phyloP scores from a whole-genome alignment of 2,329 filamentous ascomycete genomes.

The Claviceps purpurea region DNA sequence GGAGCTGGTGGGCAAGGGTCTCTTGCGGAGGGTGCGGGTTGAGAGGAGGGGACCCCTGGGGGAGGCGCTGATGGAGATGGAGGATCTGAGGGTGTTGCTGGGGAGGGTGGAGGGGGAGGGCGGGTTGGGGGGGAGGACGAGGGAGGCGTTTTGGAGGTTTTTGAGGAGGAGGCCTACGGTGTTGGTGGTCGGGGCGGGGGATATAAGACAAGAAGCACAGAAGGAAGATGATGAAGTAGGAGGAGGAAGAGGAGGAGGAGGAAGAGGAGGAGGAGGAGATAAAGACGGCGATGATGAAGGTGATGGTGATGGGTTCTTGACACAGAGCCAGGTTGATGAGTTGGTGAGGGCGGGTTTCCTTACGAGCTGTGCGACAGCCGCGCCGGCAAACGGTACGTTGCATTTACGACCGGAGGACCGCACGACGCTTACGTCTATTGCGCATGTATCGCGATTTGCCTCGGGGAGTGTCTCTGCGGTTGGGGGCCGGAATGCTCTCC shows the following conservation, averaged over 20 bases:
- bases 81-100: constrained; percentile 41
- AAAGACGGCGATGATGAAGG: not conserved
- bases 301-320: constrained; percentile 17
- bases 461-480: constrained; percentile 58
- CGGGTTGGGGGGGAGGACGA: constrained; percentile 27
- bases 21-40: constrained; percentile 49
- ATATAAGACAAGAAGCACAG: too few relatives aligned
- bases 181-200: not conserved
- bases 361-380: constrained; percentile 28
- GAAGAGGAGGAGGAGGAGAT: not conserved
- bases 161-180: constrained; percentile 28
- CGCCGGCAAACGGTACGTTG: constrained; percentile 21
- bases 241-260: not conserved
- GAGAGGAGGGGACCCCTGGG: constrained; percentile 46
- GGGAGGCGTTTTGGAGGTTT: constrained; percentile 36
- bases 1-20: constrained; percentile 41
- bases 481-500: constrained; percentile 52
- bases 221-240: not conserved
- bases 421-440: constrained; percentile 45
- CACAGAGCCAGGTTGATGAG: constrained; percentile 34
- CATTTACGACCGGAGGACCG: constrained; percentile 38
- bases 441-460: constrained; percentile 48
- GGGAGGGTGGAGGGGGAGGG: constrained; percentile 3
- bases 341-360: constrained; percentile 56
- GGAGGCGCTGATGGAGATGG: constrained; percentile 48